These are phyloP conservation scores for Ambrosia trifida DNA, from an alignment of 129 eudicot species.

Conservation along the genomic window DNA sequence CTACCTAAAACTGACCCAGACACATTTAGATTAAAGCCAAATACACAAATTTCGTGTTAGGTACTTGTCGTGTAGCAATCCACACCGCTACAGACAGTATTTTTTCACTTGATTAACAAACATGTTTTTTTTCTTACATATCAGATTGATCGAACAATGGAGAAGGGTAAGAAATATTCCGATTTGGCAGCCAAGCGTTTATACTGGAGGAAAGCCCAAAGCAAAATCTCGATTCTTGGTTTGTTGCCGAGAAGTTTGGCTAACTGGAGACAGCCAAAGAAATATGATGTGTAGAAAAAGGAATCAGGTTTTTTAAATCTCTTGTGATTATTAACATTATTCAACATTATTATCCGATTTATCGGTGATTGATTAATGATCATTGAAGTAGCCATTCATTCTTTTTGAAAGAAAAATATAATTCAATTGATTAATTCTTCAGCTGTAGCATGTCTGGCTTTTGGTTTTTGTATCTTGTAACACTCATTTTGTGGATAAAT, in stretches of 20 bases:
- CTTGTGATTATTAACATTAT: slow-evolving; percentile 6
- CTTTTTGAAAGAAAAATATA: slow-evolving; percentile 17
- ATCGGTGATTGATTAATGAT: slow-evolving; percentile 23
- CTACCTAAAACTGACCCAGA: too few species aligned
- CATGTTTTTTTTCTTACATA: not conserved
- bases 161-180: slow-evolving; percentile 77
- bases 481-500: slow-evolving; percentile 21
- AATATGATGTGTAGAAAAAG: slow-evolving; percentile 59
- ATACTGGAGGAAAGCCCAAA: slow-evolving; percentile 55
- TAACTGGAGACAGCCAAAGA: slow-evolving; percentile 82
- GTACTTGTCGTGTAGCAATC: too few species aligned
- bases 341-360: slow-evolving; percentile 35
- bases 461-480: slow-evolving; percentile 44
- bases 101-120: not conserved
- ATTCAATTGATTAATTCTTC: slow-evolving; percentile 47
- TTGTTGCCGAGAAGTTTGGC: slow-evolving; percentile 63
- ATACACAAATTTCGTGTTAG: too few species aligned
- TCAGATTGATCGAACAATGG: slow-evolving; percentile 83
- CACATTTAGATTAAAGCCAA: too few species aligned
- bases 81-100: too few species aligned
- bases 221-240: slow-evolving; percentile 54
- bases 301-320: not conserved
- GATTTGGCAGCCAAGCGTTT: slow-evolving; percentile 89
- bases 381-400: slow-evolving; percentile 34
- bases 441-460: slow-evolving; percentile 34